Percentiles rank a stretch among this genome's conserved stretches.
These are phyloP conservation scores for Plasmodium vivax DNA, from an alignment of 169 alveolate species.

Conservation along the genomic window DNA sequence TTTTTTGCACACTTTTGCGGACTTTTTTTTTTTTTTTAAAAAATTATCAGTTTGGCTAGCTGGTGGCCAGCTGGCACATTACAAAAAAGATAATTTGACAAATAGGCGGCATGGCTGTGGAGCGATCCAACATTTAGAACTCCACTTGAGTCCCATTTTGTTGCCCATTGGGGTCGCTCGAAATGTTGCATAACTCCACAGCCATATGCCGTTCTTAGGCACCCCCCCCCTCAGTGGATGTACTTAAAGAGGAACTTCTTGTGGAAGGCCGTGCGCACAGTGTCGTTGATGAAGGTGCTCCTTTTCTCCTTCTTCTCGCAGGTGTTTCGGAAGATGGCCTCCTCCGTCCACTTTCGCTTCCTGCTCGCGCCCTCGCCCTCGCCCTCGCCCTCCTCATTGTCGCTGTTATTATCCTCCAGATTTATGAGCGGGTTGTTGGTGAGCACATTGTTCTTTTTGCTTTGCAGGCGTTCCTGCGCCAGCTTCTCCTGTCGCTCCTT, in stretches of 20 bases:
- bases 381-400: conserved; percentile 53
- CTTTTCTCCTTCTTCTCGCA: conserved; percentile 84
- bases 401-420: conserved; percentile 61
- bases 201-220: no score
- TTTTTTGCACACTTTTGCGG: not conserved
- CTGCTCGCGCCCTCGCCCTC: conserved; percentile 87
- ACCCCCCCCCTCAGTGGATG: conserved; percentile 64
- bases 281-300: conserved; percentile 91
- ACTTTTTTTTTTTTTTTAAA: not conserved
- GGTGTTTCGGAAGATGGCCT: conserved; percentile 92
- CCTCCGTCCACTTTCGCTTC: conserved; percentile 91
- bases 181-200: no score
- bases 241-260: conserved; percentile 91
- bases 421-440: conserved; percentile 86
- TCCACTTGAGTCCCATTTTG: no score
- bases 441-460: conserved; percentile 78
- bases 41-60: conserved; percentile 3
- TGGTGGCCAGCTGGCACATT: not conserved
- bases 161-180: no score
- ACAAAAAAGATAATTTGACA: not conserved
- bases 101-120: not conserved
- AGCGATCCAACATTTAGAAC: not conserved
- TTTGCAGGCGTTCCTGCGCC: conserved; percentile 74
- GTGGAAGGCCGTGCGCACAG: conserved; percentile 95
- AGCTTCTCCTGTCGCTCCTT: conserved; percentile 82